Evolutionary conservation across 495 filamentous ascomycete species (phyloP).

Genomic region (Astrothelium macrocarpum): DNA sequence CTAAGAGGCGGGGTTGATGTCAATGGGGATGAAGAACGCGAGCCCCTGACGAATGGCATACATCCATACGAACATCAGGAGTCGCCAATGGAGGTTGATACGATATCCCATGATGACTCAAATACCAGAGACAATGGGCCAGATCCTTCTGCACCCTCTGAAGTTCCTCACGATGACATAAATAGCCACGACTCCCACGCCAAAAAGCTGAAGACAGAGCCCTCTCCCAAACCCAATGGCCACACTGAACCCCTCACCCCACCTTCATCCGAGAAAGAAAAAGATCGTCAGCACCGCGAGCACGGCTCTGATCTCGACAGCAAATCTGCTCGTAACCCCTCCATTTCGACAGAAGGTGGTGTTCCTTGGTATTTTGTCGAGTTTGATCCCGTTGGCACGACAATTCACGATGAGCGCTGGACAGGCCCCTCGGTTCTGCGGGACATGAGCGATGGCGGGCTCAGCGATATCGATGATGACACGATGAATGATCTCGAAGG

Average conservation of each 20-base stretch:
- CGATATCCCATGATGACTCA: neutral
- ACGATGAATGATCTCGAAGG: conserved; percentile 59
- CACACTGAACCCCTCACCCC: conserved; percentile 21
- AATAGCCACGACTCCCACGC: conserved; percentile 5
- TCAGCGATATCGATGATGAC: conserved; percentile 82
- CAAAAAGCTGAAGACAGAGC: conserved; percentile 8
- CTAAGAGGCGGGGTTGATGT: neutral
- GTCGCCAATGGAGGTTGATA: neutral
- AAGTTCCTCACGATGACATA: conserved; percentile 7
- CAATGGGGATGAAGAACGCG: neutral
- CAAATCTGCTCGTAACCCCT: neutral
- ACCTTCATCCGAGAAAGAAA: conserved; percentile 18
- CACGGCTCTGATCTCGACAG: conserved; percentile 9
- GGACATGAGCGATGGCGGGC: conserved; percentile 64
- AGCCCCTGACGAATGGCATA: neutral
- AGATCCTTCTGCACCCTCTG: neutral
- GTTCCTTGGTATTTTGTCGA: conserved; percentile 81
- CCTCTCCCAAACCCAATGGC: conserved; percentile 7
- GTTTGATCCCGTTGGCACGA: conserved; percentile 71
- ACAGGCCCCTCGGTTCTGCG: conserved; percentile 64
- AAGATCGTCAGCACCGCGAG: conserved; percentile 3
- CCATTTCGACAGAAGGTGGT: conserved; percentile 48
- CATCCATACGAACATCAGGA: conserved; percentile 3
- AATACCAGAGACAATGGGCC: neutral
- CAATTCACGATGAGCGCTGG: conserved; percentile 65